Evolutionary conservation across 2,329 filamentous ascomycete genomes (phyloP), one percentile per base, ranked within the genome.

Genomic region (Aspergillus udagawae): DNA sequence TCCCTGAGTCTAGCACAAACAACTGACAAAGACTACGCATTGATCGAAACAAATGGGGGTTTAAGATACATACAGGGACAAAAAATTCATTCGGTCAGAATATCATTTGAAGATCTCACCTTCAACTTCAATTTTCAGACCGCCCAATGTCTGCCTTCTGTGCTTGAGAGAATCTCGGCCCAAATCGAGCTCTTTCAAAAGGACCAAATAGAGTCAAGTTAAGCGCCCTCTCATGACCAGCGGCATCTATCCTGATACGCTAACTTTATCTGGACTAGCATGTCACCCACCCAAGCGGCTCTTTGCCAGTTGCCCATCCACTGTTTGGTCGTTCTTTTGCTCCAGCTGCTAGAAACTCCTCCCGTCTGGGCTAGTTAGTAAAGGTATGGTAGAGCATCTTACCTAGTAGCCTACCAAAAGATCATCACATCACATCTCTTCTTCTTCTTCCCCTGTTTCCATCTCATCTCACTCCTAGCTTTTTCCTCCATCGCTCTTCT

Each of bases 401-500:
- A 44, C 20, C 41, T 20, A 17, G 21, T 23, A 47, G 23, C 23
- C 44, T 6, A 23, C 23, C 44, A 23, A 23, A 23, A 47, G 23
- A 23, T 27, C n/a, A 47, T 47, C 44, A 47, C n/a, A 23, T 44
- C 44, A 47, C 44, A 47, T 65, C 67, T 68, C 67, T 67, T 64
- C 53, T 49, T 38, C 32, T 64, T 63, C 59, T 54, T 60, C 61
- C 62, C 52, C 58, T 51, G 63, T 59, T 55, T 59, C 55, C 54
- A 59, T 65, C 64, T 63, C 25, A 51, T 56, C 57, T 60, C 55
- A 55, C 59, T 59, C 64, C 60, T 60, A 60, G 65, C 64, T 59
- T 66, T 71, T 66, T 60, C 64, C 65, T 70, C 66, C 64, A 65
- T 70, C 59, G 50, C 47, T 41, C 45, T 56, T 58, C 55, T 49